Percentiles rank a stretch among this genome's conserved stretches.
These are phyloP conservation scores for Cymbopogon citratus DNA, from an alignment of 176 grass and related monocot genomes.

Conservation along the genomic window DNA sequence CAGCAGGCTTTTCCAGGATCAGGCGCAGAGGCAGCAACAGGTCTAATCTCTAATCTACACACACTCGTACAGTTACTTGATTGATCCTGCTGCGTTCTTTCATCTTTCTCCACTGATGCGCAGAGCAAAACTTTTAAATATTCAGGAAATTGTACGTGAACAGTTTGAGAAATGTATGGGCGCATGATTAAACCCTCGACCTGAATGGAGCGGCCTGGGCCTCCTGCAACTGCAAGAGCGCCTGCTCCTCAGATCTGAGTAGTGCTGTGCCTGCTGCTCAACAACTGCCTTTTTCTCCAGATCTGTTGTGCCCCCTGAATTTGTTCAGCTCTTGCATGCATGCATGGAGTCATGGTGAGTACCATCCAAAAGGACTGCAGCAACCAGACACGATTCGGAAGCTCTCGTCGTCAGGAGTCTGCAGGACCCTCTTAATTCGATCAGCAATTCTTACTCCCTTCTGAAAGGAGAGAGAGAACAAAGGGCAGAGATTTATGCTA, in stretches of 20 bases:
- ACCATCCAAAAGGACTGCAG: background rate
- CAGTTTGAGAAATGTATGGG: conserved; percentile 13
- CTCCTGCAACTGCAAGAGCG: background rate
- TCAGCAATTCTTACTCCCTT: background rate
- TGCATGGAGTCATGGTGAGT: background rate
- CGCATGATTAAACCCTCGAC: conserved; percentile 28
- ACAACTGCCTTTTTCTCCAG: conserved; percentile 27
- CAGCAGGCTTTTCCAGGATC: background rate
- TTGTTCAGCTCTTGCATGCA: conserved; percentile 20
- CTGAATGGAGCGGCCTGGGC: background rate
- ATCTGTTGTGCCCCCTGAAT: conserved; percentile 36
- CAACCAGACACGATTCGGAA: conserved; percentile 33
- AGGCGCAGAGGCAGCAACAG: background rate
- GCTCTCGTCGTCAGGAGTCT: conserved; percentile 4
- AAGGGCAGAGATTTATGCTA: background rate
- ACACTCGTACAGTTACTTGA: background rate
- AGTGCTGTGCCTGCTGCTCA: background rate
- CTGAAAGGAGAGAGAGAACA: background rate
- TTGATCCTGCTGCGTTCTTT: background rate
- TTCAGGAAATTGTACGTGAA: background rate
- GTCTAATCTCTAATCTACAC: background rate
- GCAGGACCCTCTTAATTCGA: background rate
- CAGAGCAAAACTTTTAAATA: background rate
- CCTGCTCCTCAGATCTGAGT: conserved; percentile 33
- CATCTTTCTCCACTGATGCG: background rate